Conservation (phyloP, 768 basidiomycete species). For the Tubosaeta brunneosetosa region DNA sequence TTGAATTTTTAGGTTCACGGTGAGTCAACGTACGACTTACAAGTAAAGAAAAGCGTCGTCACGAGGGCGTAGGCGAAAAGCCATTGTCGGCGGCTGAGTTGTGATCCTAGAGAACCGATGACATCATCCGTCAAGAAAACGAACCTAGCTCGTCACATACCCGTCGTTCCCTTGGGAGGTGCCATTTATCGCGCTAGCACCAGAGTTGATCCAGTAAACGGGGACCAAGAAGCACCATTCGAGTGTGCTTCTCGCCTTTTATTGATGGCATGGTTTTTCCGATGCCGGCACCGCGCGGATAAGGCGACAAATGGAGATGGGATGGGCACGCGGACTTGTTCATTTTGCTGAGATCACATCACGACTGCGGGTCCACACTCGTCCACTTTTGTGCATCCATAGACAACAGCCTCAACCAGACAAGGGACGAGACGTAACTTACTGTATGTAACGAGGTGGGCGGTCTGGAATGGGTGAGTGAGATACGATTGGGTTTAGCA, state of each 20-base stretch:
- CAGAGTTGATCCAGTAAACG: constrained; percentile 1
- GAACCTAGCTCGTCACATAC: constrained; percentile 20
- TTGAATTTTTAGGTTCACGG: not conserved
- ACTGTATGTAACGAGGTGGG: not conserved
- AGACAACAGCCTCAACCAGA: too few relatives aligned
- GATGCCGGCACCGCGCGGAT: constrained; percentile 4
- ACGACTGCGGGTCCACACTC: not conserved
- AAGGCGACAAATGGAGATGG: not conserved
- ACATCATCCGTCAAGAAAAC: not conserved
- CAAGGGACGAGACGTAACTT: not conserved
- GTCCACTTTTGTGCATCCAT: not conserved
- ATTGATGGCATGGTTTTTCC: constrained; percentile 3
- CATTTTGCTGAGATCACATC: not conserved
- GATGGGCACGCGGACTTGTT: not conserved
- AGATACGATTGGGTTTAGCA: not conserved
- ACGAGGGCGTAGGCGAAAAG: constrained; percentile 62
- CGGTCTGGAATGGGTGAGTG: not conserved
- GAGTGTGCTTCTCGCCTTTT: constrained; percentile 8
- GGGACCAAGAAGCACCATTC: not conserved
- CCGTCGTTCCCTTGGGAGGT: constrained; percentile 39
- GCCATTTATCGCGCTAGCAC: constrained; percentile 26
- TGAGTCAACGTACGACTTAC: constrained; percentile 32
- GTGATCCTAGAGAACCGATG: constrained; percentile 24
- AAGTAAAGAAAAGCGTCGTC: constrained; percentile 73
- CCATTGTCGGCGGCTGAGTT: constrained; percentile 45